A percentile compares a stretch with the other conserved stretches of the same genome.
phyloP scores from a whole-genome alignment of 805 yeast genomes.

The Myxozyma geophila region DNA sequence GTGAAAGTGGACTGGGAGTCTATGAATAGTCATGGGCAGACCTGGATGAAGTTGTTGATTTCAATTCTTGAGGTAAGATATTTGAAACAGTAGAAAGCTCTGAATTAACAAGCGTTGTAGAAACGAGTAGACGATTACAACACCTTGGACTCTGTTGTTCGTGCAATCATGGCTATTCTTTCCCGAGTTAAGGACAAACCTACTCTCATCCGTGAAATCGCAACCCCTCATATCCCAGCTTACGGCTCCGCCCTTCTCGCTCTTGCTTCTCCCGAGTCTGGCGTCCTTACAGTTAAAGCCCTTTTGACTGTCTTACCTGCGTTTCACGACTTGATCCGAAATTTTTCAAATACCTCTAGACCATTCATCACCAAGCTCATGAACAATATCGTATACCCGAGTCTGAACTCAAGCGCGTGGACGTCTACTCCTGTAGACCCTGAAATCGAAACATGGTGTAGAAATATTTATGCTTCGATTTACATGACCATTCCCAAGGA shows the following conservation, averaged over 20 bases:
- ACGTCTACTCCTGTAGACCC: conserved; percentile 1
- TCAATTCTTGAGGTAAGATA: conserved; percentile 20
- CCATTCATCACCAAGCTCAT: conserved; percentile 21
- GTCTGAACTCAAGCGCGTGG: conserved; percentile 13
- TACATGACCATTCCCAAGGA: conserved; percentile 26
- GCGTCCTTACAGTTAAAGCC: background rate
- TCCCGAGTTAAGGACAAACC: conserved; percentile 26
- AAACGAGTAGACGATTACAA: conserved; percentile 1
- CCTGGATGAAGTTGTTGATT: conserved; percentile 29
- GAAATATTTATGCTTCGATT: conserved; percentile 19
- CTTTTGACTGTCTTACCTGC: conserved; percentile 25
- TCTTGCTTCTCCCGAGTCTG: conserved; percentile 1
- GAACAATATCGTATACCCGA: conserved; percentile 21
- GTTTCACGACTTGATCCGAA: conserved; percentile 10
- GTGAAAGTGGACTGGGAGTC: conserved; percentile 31
- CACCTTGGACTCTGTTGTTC: background rate
- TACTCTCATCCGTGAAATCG: conserved; percentile 26
- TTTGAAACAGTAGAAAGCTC: too few relatives aligned
- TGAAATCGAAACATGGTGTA: conserved; percentile 17
- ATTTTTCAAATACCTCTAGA: conserved; percentile 25
- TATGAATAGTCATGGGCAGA: conserved; percentile 30
- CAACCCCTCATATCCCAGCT: conserved; percentile 31
- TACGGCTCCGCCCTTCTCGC: conserved; percentile 16
- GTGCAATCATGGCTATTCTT: conserved; percentile 16
- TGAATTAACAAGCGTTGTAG: conserved; percentile 10